phyloP scores from a whole-genome alignment of 331 rosid species.

The Quercus phellos region DNA sequence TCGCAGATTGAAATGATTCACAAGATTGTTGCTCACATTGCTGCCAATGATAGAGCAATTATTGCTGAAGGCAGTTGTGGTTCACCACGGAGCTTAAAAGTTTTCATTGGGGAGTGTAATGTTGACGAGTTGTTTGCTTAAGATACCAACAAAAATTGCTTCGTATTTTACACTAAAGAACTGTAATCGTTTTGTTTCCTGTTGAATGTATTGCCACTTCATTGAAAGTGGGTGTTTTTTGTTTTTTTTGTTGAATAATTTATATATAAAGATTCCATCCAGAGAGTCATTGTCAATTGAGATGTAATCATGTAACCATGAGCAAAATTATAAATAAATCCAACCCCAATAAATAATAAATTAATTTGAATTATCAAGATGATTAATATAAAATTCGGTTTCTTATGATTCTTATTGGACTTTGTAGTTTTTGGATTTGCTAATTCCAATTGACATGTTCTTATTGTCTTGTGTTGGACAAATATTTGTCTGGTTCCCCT shows the following conservation, averaged over 20 bases:
- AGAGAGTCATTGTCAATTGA: too few relatives aligned
- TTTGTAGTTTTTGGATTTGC: background rate
- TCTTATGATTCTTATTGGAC: background rate
- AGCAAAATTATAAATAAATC: too few relatives aligned
- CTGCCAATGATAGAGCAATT: slow-evolving; percentile 87
- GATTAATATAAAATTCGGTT: too few relatives aligned
- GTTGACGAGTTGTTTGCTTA: slow-evolving; percentile 61
- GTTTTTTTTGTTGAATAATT: background rate
- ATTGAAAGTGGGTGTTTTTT: slow-evolving; percentile 10
- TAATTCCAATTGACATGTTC: background rate
- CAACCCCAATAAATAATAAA: too few relatives aligned
- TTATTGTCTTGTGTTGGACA: background rate
- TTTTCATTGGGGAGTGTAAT: slow-evolving; percentile 69
- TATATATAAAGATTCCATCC: background rate
- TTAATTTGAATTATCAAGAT: too few relatives aligned
- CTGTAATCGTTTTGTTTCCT: slow-evolving; percentile 15
- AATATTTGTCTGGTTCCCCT: too few relatives aligned
- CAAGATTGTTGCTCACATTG: slow-evolving; percentile 85
- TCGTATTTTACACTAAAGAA: background rate
- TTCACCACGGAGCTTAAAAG: slow-evolving; percentile 81
- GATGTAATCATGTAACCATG: too few relatives aligned
- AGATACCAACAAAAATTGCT: background rate
- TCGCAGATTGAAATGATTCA: slow-evolving; percentile 83
- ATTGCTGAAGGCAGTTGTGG: slow-evolving; percentile 92
- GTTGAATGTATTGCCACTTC: slow-evolving; percentile 16